phyloP scores from a whole-genome alignment of 139 green algal species.

The Chlorella sp. region DNA sequence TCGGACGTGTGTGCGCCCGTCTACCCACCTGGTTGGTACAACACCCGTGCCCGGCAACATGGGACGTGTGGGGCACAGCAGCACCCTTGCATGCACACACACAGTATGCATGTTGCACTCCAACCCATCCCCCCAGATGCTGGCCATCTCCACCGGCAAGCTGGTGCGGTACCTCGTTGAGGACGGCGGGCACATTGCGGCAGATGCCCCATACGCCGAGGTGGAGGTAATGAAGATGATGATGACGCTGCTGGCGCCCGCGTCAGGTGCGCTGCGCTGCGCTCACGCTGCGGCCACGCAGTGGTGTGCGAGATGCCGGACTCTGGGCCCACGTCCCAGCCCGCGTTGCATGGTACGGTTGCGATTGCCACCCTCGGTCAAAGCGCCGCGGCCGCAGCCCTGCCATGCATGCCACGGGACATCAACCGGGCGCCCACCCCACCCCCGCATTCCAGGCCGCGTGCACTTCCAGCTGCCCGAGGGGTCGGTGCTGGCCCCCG shows the following conservation, averaged over 20 bases:
- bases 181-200: constrained; percentile 68
- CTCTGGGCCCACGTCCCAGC: too few relatives aligned
- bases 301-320: too few relatives aligned
- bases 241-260: constrained; percentile 83
- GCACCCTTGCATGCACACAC: background rate
- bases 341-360: too few relatives aligned
- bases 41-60: too few relatives aligned
- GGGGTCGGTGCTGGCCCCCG: constrained; percentile 71
- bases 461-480: constrained; percentile 80
- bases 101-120: background rate
- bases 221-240: constrained; percentile 97
- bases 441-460: background rate
- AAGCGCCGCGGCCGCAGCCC: too few relatives aligned
- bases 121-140: constrained; percentile 39
- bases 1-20: background rate
- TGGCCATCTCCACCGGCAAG: constrained; percentile 77
- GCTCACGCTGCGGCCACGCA: background rate
- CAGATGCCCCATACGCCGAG: constrained; percentile 83
- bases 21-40: background rate
- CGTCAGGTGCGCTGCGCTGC: constrained; percentile 53
- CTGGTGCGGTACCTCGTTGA: constrained; percentile 83
- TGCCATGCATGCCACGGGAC: too few relatives aligned
- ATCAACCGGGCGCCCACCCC: too few relatives aligned
- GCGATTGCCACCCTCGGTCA: too few relatives aligned
- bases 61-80: background rate